Conservation (phyloP, 2,329 filamentous ascomycete genomes). For the Lasiodiplodia sp. region DNA sequence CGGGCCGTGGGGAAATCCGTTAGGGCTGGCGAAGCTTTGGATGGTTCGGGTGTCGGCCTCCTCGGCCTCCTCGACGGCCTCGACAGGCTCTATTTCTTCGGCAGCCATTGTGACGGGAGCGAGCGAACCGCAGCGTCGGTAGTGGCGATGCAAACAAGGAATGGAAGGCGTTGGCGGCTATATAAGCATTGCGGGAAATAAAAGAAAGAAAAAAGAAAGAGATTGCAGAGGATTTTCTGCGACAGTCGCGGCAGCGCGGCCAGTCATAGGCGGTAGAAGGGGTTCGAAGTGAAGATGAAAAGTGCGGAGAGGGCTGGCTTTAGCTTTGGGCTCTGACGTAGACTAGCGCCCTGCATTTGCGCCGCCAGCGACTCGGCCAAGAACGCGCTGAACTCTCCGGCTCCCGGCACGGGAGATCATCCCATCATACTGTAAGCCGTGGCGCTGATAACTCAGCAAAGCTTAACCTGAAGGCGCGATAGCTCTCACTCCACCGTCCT, state of each 20-base stretch:
- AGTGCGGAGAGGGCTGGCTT: conserved; percentile 7
- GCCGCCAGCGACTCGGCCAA: neutral
- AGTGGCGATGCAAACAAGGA: neutral
- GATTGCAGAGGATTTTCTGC: neutral
- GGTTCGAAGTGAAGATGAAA: neutral
- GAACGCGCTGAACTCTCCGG: neutral
- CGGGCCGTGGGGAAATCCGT: neutral
- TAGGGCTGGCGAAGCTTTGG: neutral
- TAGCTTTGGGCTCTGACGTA: conserved; percentile 12
- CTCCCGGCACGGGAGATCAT: neutral
- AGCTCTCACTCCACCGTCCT: neutral
- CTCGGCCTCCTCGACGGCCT: neutral
- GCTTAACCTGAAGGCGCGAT: neutral
- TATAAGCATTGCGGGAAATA: conserved; percentile 4
- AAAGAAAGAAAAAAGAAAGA: neutral
- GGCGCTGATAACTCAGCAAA: neutral
- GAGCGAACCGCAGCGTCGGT: neutral
- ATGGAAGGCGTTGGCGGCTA: neutral
- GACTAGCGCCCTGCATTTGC: conserved; percentile 1
- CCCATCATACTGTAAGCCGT: neutral
- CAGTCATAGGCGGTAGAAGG: neutral
- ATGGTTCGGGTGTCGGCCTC: neutral
- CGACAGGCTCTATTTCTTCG: neutral
- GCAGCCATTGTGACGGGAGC: neutral
- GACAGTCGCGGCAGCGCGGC: too few species aligned